Base-by-base conservation (phyloP, 2,329 filamentous ascomycete genomes). In the Trichophyton schoenleinii region DNA sequence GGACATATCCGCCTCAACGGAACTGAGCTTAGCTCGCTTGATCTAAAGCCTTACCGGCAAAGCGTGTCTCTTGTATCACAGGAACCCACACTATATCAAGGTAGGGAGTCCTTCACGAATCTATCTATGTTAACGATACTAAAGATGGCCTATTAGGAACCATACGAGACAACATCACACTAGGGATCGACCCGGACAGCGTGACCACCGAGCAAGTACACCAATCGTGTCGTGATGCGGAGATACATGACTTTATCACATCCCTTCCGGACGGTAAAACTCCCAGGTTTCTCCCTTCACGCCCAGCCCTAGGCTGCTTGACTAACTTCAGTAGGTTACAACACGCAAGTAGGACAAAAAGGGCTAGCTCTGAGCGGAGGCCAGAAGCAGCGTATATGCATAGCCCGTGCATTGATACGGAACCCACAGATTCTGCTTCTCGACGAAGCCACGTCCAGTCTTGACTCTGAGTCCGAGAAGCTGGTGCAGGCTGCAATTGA, bases 401-500 rank as follows among this genome's bases (percentile, higher is more conserved):
- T 84, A 44, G 81, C 81, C 1, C 73, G 81, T 7, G 81, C 81
- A 0, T 69, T 84, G 6, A 74, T 83, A 4, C 74, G 81, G 0
- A 75, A 78, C 22, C 81, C 81, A 0, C 68, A 71, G 4, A 68
- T 85, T 2, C 69, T 85, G 2, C 70, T 85, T 0, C 73, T 86
- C 0, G 83, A 86, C 60, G 82, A 85, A 68, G 82, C 83, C 2
- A 85, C 82, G 0, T 79, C 75, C 1, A 79, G 77, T 59, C 76
- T 89, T 0, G 86, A 89, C 65, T 84, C 83, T 0, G 81, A 86
- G 67, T 84, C 81, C 0, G 87, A 89, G 69, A 81, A 81, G 64
- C 74, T 85, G 0, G 83, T 89, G 8, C 85, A 91, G 71, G 77
- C 76, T 0, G 87, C 87, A 0, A 83, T 91, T 68, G 85, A 89